A percentile compares a stretch with the other conserved stretches of the same genome.
These are phyloP conservation scores for Ogataea nonfermentans DNA, from an alignment of 805 yeast genomes.

Conservation along the genomic window DNA sequence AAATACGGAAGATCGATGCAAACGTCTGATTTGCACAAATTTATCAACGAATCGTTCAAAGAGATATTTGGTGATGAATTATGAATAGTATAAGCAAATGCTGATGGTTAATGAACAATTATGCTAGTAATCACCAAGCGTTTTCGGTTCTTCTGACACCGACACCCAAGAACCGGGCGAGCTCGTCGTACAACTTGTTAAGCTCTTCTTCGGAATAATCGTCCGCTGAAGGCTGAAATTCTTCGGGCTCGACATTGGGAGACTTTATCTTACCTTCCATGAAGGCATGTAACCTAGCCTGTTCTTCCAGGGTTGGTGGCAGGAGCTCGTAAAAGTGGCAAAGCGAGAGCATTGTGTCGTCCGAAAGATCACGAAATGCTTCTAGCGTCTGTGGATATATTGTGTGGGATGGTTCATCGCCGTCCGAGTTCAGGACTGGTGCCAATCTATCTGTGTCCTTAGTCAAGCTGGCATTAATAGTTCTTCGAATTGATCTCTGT, in stretches of 20 bases:
- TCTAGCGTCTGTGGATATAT: constrained; percentile 57
- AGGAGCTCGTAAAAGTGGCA: constrained; percentile 75
- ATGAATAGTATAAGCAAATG: background rate
- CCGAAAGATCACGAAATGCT: constrained; percentile 48
- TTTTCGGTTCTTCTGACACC: constrained; percentile 46
- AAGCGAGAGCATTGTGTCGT: constrained; percentile 48
- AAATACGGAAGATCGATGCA: constrained; percentile 76
- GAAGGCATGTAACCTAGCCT: constrained; percentile 48
- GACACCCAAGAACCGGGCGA: constrained; percentile 70
- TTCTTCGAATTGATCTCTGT: constrained; percentile 70
- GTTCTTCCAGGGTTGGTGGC: constrained; percentile 59
- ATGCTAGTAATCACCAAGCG: constrained; percentile 41
- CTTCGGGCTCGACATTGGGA: constrained; percentile 33
- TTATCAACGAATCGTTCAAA: constrained; percentile 60
- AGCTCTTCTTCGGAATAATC: constrained; percentile 47
- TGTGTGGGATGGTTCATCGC: constrained; percentile 56
- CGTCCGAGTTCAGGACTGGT: constrained; percentile 76
- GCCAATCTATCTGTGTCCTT: constrained; percentile 49
- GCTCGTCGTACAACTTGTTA: constrained; percentile 54
- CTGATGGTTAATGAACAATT: background rate
- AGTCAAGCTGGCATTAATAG: constrained; percentile 55
- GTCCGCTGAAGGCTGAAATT: constrained; percentile 30
- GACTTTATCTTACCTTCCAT: constrained; percentile 48
- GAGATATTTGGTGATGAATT: constrained; percentile 18
- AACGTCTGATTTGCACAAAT: constrained; percentile 74